phyloP scores from a whole-genome alignment of 2,329 filamentous ascomycete genomes.

The Gnomoniopsis smithogilvyi region DNA sequence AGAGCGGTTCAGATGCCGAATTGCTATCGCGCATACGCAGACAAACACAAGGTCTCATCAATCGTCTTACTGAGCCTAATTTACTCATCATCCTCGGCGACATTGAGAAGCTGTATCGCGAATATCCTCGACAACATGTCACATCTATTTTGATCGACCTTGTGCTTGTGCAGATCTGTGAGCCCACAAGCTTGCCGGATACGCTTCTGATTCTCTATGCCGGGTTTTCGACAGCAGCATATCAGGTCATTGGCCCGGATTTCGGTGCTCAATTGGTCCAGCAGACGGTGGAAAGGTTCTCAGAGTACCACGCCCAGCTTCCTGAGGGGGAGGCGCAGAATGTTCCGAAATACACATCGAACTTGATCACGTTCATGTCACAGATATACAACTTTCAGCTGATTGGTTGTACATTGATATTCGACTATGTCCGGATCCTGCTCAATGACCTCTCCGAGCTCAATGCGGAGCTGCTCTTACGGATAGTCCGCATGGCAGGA shows the following conservation, averaged over 20 bases:
- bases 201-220: slow-evolving; percentile 89
- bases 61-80: slow-evolving; percentile 89
- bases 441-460: slow-evolving; percentile 73
- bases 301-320: slow-evolving; percentile 54
- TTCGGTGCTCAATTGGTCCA: slow-evolving; percentile 87
- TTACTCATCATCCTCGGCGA: slow-evolving; percentile 79
- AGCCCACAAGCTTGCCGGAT: slow-evolving; percentile 74
- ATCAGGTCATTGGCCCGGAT: slow-evolving; percentile 82
- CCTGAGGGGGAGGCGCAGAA: slow-evolving; percentile 28
- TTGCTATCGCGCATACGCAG: slow-evolving; percentile 66
- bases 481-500: slow-evolving; percentile 78
- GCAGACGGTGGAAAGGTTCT: slow-evolving; percentile 71
- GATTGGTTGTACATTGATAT: slow-evolving; percentile 76
- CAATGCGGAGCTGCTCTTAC: slow-evolving; percentile 84
- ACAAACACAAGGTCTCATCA: slow-evolving; percentile 84
- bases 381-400: slow-evolving; percentile 93
- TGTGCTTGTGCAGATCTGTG: slow-evolving; percentile 74
- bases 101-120: slow-evolving; percentile 78
- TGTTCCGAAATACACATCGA: slow-evolving; percentile 60
- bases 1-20: slow-evolving; percentile 62
- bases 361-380: slow-evolving; percentile 78
- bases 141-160: slow-evolving; percentile 77
- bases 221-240: slow-evolving; percentile 83
- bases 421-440: slow-evolving; percentile 84
- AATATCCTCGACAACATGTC: slow-evolving; percentile 82